Conservation (phyloP, 2,329 filamentous ascomycete genomes). For the Onygenales sp. region DNA sequence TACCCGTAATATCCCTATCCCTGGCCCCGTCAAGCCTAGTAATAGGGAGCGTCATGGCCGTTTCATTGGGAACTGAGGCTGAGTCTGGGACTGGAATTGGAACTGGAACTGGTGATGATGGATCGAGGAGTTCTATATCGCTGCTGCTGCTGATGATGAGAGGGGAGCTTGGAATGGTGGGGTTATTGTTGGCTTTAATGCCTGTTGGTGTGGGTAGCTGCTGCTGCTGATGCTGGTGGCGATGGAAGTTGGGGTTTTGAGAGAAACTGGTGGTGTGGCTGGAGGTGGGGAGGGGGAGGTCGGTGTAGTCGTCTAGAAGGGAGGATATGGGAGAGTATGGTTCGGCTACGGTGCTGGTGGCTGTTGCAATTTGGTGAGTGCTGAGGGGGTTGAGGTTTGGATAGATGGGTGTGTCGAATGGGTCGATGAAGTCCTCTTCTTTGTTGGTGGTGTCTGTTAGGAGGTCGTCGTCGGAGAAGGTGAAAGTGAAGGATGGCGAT, state of each 20-base stretch:
- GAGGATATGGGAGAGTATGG: background rate
- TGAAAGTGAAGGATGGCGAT: too few relatives aligned
- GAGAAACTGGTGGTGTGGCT: background rate
- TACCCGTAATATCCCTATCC: too few relatives aligned
- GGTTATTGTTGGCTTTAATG: background rate
- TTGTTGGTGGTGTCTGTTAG: background rate
- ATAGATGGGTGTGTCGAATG: background rate
- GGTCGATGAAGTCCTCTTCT: background rate
- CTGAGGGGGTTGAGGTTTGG: background rate
- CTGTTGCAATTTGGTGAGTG: background rate
- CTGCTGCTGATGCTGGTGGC: background rate
- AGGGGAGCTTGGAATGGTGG: background rate
- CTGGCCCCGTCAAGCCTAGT: too few relatives aligned
- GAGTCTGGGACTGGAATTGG: background rate
- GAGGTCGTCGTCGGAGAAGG: background rate
- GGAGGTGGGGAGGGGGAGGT: background rate
- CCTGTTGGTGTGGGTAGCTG: background rate
- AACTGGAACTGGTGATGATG: background rate
- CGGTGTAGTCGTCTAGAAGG: background rate
- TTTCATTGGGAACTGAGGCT: background rate
- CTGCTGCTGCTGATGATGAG: background rate
- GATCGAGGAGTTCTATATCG: conserved; percentile 2
- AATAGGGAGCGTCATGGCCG: too few relatives aligned
- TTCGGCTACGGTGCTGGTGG: background rate
- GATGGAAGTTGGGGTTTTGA: background rate